These are phyloP conservation scores for Cercospora nicotianae DNA, from an alignment of 2,329 filamentous ascomycete species.

Conservation along the genomic window DNA sequence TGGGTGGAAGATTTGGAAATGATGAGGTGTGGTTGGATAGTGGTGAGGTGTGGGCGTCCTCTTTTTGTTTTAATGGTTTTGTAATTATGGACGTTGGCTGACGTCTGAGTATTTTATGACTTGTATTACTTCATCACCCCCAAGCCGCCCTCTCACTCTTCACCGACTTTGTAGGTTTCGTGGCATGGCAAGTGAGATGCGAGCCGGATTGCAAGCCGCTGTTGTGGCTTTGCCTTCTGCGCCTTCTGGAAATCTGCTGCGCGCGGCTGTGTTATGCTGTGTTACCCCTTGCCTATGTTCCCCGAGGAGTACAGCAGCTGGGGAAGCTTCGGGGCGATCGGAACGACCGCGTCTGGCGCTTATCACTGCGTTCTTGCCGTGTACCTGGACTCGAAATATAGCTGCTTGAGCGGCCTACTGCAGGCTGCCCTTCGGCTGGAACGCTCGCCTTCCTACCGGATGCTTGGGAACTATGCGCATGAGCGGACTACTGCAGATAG, in stretches of 20 bases:
- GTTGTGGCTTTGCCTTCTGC: neutral
- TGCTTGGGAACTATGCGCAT: neutral
- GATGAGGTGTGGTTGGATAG: neutral
- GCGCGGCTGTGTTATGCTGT: neutral
- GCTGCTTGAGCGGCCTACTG: neutral
- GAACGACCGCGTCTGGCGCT: neutral
- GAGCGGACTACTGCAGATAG: neutral
- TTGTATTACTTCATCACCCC: neutral
- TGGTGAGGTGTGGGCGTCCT: neutral
- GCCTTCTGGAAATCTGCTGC: neutral
- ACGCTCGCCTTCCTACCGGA: neutral
- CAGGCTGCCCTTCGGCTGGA: neutral
- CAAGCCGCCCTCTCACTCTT: neutral
- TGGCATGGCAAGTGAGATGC: neutral
- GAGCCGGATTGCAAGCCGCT: neutral
- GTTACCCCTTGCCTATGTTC: neutral
- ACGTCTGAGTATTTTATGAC: neutral
- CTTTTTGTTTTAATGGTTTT: neutral
- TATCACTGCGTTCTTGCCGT: neutral
- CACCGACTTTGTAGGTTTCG: neutral
- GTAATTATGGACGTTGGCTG: neutral
- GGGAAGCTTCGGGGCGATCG: neutral
- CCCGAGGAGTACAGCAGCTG: neutral
- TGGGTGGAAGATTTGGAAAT: constrained; percentile 34
- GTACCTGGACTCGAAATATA: neutral